Conservation (phyloP, 192 early-diverging fungal genomes). For the Entomortierella parvispora region DNA sequence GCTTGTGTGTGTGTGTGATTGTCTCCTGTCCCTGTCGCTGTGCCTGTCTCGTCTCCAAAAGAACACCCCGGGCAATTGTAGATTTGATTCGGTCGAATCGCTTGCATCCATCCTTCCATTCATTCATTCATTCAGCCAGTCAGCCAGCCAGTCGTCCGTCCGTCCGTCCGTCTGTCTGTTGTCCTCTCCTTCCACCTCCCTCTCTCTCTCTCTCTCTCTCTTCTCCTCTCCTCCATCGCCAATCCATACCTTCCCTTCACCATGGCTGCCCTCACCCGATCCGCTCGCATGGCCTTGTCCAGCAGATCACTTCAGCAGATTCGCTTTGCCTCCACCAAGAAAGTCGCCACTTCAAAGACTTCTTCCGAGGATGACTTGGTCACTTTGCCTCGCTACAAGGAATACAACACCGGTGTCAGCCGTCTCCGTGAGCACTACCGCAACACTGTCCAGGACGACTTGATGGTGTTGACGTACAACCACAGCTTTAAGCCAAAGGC, state of each 20-base stretch:
- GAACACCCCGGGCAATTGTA: too few relatives aligned
- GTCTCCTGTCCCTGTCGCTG: too few relatives aligned
- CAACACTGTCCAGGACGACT: slow-evolving; percentile 58
- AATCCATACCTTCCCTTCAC: neutral
- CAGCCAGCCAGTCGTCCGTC: too few relatives aligned
- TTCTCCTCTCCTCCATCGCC: too few relatives aligned
- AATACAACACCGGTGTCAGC: slow-evolving; percentile 36
- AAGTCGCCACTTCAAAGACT: slow-evolving; percentile 1
- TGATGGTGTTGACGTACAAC: slow-evolving; percentile 65
- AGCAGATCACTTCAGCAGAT: slow-evolving; percentile 24
- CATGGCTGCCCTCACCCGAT: slow-evolving; percentile 12
- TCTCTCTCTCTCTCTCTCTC: too few relatives aligned
- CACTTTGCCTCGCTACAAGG: slow-evolving; percentile 8
- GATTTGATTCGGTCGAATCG: too few relatives aligned
- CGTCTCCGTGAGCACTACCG: slow-evolving; percentile 63
- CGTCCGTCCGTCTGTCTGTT: too few relatives aligned
- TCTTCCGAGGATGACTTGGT: slow-evolving; percentile 14
- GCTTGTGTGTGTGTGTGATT: too few relatives aligned
- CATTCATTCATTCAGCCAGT: too few relatives aligned
- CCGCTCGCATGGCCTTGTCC: slow-evolving; percentile 8
- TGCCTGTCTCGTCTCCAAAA: too few relatives aligned
- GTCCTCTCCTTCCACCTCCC: too few relatives aligned
- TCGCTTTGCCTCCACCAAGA: slow-evolving; percentile 27
- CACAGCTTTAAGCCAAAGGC: slow-evolving; percentile 54
- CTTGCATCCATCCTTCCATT: too few relatives aligned